These are phyloP conservation scores for Sporothrix inflata DNA, from an alignment of 2,329 filamentous ascomycete species.

Conservation along the genomic window DNA sequence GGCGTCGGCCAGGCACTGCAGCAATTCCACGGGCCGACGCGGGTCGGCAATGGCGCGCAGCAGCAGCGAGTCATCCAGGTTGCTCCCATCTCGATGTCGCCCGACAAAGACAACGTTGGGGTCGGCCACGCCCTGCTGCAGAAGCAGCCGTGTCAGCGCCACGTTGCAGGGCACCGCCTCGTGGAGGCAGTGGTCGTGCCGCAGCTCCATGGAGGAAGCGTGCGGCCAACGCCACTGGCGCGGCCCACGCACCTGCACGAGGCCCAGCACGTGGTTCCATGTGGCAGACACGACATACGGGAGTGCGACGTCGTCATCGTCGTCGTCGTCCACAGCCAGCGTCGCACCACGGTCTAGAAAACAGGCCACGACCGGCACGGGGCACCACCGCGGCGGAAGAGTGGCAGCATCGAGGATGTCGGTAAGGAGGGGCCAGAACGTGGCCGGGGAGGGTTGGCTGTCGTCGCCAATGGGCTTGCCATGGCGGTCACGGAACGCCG, in stretches of 20 bases:
- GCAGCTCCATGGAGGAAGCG: not conserved
- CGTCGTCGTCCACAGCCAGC: not conserved
- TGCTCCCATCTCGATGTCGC: not conserved
- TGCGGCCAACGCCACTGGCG: not conserved
- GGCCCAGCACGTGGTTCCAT: slow-evolving; percentile 24
- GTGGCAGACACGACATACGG: not conserved
- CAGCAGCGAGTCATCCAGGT: not conserved
- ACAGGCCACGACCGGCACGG: slow-evolving; percentile 25
- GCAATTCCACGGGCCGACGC: slow-evolving; percentile 27
- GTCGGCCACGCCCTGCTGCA: slow-evolving; percentile 24
- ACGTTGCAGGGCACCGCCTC: slow-evolving; percentile 27
- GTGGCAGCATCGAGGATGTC: slow-evolving; percentile 16
- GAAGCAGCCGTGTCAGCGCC: slow-evolving; percentile 15
- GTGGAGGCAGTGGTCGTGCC: slow-evolving; percentile 31
- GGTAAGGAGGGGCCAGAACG: slow-evolving; percentile 27
- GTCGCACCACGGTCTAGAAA: slow-evolving; percentile 16
- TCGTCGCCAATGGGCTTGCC: not conserved
- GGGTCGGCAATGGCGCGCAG: slow-evolving; percentile 25
- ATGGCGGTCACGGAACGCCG: not conserved
- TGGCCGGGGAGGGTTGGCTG: not conserved
- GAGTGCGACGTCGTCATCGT: not conserved
- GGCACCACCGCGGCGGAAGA: slow-evolving; percentile 31
- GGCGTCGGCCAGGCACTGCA: slow-evolving; percentile 27
- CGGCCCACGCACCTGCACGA: slow-evolving; percentile 29
- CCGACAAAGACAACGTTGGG: not conserved